These are phyloP conservation scores for Fomitopsis betulina DNA, from an alignment of 1,284 basidiomycete genomes.

Conservation along the genomic window DNA sequence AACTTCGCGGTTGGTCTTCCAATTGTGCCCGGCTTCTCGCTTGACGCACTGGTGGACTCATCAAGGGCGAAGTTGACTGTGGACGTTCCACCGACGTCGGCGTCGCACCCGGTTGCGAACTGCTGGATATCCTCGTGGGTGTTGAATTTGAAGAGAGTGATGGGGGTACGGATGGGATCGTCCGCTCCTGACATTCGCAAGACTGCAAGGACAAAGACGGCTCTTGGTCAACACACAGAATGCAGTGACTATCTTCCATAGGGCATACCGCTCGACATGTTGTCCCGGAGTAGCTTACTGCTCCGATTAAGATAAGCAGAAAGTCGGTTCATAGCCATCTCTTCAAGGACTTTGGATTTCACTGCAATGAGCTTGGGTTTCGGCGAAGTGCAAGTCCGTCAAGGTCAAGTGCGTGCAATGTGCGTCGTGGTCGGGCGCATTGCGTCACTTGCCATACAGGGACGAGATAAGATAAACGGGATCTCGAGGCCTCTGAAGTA, in stretches of 20 bases:
- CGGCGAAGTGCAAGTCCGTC: neutral
- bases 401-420: neutral
- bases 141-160: constrained; percentile 61
- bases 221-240: neutral
- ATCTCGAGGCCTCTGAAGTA: too few species aligned
- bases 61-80: constrained; percentile 66
- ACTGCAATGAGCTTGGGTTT: neutral
- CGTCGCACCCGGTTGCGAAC: constrained; percentile 75
- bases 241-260: neutral
- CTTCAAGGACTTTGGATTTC: too few species aligned
- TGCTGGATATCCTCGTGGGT: constrained; percentile 51
- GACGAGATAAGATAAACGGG: neutral
- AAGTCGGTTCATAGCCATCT: constrained; percentile 25
- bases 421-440: neutral
- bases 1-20: constrained; percentile 53
- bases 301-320: constrained; percentile 32
- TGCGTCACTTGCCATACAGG: neutral
- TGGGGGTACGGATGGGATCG: constrained; percentile 50
- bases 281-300: constrained; percentile 28
- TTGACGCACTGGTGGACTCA: constrained; percentile 33
- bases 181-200: constrained; percentile 72
- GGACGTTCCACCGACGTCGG: constrained; percentile 84
- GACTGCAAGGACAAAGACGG: constrained; percentile 35
- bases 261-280: constrained; percentile 27
- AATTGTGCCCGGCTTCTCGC: constrained; percentile 26